Conservation (phyloP, 352 stramenopile species). For the Phytophthora tentaculata region DNA sequence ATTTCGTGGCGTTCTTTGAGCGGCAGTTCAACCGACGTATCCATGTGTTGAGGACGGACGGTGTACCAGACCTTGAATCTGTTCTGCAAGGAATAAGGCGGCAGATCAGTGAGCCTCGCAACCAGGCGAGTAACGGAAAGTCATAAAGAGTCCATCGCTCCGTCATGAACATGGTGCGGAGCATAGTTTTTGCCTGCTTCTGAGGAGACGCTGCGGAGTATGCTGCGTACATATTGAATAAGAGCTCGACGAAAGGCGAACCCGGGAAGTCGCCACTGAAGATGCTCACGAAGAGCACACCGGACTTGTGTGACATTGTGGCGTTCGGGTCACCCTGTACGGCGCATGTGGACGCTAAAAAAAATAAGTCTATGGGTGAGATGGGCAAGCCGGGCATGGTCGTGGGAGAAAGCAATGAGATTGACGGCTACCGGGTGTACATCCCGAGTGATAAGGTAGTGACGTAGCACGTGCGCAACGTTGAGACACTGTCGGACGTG, state of each 20-base stretch:
- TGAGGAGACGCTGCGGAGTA: not conserved
- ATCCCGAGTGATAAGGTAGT: not conserved
- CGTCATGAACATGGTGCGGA: constrained; percentile 2
- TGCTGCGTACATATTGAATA: not conserved
- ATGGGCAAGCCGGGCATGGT: not conserved
- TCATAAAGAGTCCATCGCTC: not conserved
- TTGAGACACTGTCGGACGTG: too few relatives aligned
- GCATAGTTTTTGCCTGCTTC: constrained; percentile 2
- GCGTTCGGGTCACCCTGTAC: not conserved
- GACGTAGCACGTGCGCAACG: too few relatives aligned
- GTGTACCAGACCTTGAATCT: constrained; percentile 3
- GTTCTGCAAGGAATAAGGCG: not conserved
- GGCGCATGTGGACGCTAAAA: not conserved
- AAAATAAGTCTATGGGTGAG: constrained; percentile 1
- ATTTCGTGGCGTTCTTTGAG: too few relatives aligned
- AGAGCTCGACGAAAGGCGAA: constrained; percentile 2
- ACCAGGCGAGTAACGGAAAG: constrained; percentile 1
- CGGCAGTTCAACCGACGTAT: too few relatives aligned
- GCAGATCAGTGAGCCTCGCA: not conserved
- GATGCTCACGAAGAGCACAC: constrained; percentile 7
- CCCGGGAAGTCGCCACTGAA: not conserved
- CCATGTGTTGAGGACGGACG: not conserved
- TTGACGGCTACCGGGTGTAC: not conserved
- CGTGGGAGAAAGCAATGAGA: not conserved
- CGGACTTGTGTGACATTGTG: constrained; percentile 1